Evolutionary conservation across 495 filamentous ascomycete species (phyloP), one percentile per base, ranked within the genome.

Genomic region (Penicillium tannophilum): DNA sequence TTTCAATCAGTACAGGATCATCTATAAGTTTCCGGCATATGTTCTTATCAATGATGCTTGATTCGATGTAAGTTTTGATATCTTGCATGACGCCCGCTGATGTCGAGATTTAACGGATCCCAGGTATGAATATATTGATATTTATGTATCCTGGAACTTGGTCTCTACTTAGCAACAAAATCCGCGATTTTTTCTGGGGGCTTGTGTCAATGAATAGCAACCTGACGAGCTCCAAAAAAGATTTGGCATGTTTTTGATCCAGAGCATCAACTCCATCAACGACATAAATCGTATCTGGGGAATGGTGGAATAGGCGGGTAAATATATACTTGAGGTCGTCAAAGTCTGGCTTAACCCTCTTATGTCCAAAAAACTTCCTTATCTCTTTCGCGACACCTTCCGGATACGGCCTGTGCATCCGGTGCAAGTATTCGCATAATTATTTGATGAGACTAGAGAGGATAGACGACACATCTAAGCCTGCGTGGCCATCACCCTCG

Each of bases 61-160:
- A 48, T 52, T 68, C 51, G 24, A 68, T 66, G 20, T 71, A 71
- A 5, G 54, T 47, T 17, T 52, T 17, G 28, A 68, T 68, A 42
- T 71, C 68, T 12, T 44, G 46, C 47, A 57, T 61, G 26, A 68
- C 56, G 28, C 66, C 66, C 11, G n/a, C 4, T 7, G 63, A 60
- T 7, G 64, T 71, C 17, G 63, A 60, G 17, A 68, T 66, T n/a
- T 58, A 65, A 46, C 36, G 54, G 48, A 61, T 54, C 12, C 59
- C 57, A 1, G 64, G 60, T 2, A 69, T 56, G 17, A 52, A 58
- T 6, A 50, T 60, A 17, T 43, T 20, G 28, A 68, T 58, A 48
- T 63, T 52, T 35, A 59, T 58, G 33, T 62, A 48, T 3, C 67
- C 63, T 24, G 61, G 58, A 55, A 71, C 6, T 42, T 68, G 60